Base-by-base conservation (phyloP, 768 basidiomycete species). In the Hirschioporus abietinus region DNA sequence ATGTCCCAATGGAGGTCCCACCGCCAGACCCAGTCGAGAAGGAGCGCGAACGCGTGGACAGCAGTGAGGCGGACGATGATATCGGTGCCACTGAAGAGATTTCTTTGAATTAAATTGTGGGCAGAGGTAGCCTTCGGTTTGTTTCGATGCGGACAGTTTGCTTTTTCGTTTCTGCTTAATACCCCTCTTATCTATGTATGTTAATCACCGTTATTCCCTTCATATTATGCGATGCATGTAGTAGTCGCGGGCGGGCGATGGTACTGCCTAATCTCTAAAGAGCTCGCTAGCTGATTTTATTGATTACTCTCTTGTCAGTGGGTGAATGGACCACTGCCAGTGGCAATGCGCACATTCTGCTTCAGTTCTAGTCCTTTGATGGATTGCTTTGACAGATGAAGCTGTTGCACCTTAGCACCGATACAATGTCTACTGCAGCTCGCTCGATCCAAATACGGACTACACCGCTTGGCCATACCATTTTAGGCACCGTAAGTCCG, bases 71-170 rank as follows among this genome's bases (percentile, higher is more conserved):
- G 23, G 71, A 75, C 24, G 88, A 86, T 35, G 84, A 87, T 9
- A 83, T 92, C 60, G 92, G 91, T 0, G 89, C 89, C 74, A 92
- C 89, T 6, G 91, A 85, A 35, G 91, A 92, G 71, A 89, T 91
- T 18, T 76, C 77, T 18, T 66, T 78, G 42, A 52, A 52, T 52
- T 52, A 10, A 52, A 10, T 52, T 1, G 42, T 52, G 42, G 30
- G 30, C 30, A 2, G 30, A 8, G 30, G 12, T 15, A 52, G 42
- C 42, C 20, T 15, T 52, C 15, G 42, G 12, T 52, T 15, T 20
- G 5, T 5, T 52, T 20, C 42, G 12, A 20, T 52, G 35, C 15
- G 35, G 35, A 36, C 35, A 36, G 15, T 36, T 52, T 52, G 42
- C 42, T 5, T 52, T 52, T 52, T 20, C 20, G 42, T 52, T 20